Evolutionary conservation across 2,329 filamentous ascomycete species (phyloP).

Genomic region (Diaporthe vaccinii): DNA sequence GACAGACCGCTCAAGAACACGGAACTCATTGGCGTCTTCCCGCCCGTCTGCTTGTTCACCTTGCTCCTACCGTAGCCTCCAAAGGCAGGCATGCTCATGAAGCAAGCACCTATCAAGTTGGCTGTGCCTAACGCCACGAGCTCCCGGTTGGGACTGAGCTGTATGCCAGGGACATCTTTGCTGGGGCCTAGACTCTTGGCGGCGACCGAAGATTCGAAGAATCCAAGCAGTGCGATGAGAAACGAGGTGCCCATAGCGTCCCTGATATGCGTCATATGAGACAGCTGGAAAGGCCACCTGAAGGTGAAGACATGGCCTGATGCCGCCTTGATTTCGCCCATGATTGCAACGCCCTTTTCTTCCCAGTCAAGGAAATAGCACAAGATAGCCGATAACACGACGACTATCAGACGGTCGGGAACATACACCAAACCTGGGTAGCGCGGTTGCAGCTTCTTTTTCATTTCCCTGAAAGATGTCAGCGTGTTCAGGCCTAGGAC

Average conservation of each 20-base stretch:
- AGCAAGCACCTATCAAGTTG: conserved; percentile 91
- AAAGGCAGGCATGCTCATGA: conserved; percentile 93
- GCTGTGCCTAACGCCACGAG: conserved; percentile 91
- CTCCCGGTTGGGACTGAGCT: conserved; percentile 91
- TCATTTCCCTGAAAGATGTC: conserved; percentile 73
- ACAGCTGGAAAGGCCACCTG: conserved; percentile 84
- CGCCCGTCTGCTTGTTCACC: conserved; percentile 92
- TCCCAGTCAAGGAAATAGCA: conserved; percentile 86
- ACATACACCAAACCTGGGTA: conserved; percentile 88
- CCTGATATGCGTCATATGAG: conserved; percentile 84
- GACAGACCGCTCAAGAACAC: conserved; percentile 88
- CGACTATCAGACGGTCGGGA: conserved; percentile 91
- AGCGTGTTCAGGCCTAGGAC: background rate
- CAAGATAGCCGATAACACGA: conserved; percentile 85
- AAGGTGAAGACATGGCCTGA: conserved; percentile 82
- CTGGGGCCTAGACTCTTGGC: conserved; percentile 86
- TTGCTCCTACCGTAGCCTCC: conserved; percentile 97
- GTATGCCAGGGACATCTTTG: conserved; percentile 81
- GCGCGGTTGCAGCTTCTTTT: conserved; percentile 82
- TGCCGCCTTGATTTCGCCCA: conserved; percentile 83
- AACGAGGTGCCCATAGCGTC: conserved; percentile 93
- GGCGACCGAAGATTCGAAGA: conserved; percentile 97
- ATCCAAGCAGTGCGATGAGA: conserved; percentile 93
- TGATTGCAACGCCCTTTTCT: conserved; percentile 81
- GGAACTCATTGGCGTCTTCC: conserved; percentile 93